phyloP scores from a whole-genome alignment of 768 basidiomycete species.

The Boletus rufocinnamomeus region DNA sequence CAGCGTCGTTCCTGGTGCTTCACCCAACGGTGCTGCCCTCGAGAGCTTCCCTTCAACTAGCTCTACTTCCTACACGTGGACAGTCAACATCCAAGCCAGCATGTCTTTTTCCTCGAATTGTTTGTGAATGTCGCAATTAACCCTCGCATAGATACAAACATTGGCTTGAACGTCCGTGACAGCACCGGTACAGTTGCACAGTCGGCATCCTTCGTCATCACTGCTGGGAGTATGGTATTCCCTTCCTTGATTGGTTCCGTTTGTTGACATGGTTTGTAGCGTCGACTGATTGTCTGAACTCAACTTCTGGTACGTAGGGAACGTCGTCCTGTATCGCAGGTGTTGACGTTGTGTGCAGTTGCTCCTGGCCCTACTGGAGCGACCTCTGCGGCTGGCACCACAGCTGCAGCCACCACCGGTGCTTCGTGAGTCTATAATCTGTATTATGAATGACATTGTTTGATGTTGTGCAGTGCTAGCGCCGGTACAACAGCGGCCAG shows the following conservation, averaged over 20 bases:
- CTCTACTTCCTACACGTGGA: slow-evolving; percentile 54
- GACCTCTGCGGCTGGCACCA: neutral
- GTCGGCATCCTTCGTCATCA: slow-evolving; percentile 53
- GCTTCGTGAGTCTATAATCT: slow-evolving; percentile 22
- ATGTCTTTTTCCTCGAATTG: neutral
- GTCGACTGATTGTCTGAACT: slow-evolving; percentile 32
- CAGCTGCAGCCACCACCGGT: neutral
- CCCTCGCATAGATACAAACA: slow-evolving; percentile 40
- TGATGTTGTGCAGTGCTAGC: slow-evolving; percentile 8
- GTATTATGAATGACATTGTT: slow-evolving; percentile 3
- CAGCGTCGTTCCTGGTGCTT: slow-evolving; percentile 57
- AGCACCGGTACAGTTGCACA: slow-evolving; percentile 50
- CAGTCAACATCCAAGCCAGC: slow-evolving; percentile 51
- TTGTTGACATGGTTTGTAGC: slow-evolving; percentile 30
- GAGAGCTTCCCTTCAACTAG: slow-evolving; percentile 45
- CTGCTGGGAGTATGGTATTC: slow-evolving; percentile 48
- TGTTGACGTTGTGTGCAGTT: slow-evolving; percentile 23
- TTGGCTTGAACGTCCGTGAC: slow-evolving; percentile 67
- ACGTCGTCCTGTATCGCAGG: slow-evolving; percentile 10
- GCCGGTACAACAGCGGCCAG: slow-evolving; percentile 1
- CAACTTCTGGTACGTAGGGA: slow-evolving; percentile 27
- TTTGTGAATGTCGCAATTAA: neutral
- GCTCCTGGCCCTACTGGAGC: slow-evolving; percentile 24
- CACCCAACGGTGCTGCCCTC: slow-evolving; percentile 47
- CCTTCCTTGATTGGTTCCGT: neutral